Evolutionary conservation across 805 yeast genomes (phyloP).

Genomic region (Starmerella kuoi): DNA sequence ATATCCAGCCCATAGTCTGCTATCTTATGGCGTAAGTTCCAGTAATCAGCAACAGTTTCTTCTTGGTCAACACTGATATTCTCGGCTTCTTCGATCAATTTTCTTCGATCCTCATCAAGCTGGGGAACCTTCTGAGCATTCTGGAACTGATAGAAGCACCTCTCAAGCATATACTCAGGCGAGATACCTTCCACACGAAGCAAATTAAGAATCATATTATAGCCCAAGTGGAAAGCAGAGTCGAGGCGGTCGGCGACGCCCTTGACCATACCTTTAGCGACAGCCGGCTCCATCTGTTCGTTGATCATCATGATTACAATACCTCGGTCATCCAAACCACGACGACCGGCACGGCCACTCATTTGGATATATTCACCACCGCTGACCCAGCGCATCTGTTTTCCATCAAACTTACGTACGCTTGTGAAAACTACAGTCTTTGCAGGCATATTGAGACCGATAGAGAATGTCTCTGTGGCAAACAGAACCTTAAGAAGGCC

Average conservation of each 20-base stretch:
- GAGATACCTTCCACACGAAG: conserved; percentile 97
- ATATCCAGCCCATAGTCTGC: conserved; percentile 61
- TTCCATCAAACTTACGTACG: conserved; percentile 97
- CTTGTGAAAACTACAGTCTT: conserved; percentile 96
- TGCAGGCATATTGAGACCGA: conserved; percentile 98
- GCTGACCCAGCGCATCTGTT: conserved; percentile 95
- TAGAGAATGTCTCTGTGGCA: conserved; percentile 97
- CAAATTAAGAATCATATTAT: conserved; percentile 88
- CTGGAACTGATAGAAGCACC: conserved; percentile 91
- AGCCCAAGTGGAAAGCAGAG: conserved; percentile 94
- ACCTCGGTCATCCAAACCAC: conserved; percentile 98
- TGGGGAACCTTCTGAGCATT: conserved; percentile 82
- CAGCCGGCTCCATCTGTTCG: conserved; percentile 98
- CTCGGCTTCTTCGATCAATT: conserved; percentile 39
- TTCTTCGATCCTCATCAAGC: conserved; percentile 55
- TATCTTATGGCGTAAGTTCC: conserved; percentile 65
- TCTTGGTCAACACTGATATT: conserved; percentile 59
- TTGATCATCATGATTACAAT: conserved; percentile 99
- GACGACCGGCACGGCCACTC: conserved; percentile 99
- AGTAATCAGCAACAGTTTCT: conserved; percentile 61
- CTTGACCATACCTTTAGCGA: conserved; percentile 98
- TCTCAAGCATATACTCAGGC: conserved; percentile 92
- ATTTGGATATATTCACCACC: conserved; percentile 99
- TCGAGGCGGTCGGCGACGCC: conserved; percentile 97
- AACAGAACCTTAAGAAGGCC: conserved; percentile 87